phyloP scores from a whole-genome alignment of 768 basidiomycete genomes.

The Tulasnella sp. region DNA sequence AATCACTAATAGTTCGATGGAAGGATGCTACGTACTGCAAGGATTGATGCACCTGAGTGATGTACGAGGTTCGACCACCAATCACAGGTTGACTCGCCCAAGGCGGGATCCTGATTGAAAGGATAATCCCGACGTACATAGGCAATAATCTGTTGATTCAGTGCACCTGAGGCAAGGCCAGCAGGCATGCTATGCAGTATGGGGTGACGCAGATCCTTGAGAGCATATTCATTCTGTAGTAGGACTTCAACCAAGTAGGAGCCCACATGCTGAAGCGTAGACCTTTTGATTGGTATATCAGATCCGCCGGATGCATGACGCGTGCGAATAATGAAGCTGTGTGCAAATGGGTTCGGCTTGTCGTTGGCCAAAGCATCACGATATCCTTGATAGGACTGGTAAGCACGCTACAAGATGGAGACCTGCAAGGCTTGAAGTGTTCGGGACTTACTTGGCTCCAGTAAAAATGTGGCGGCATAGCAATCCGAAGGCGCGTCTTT shows the following conservation, averaged over 20 bases:
- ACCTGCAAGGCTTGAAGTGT: not conserved
- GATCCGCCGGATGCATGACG: conserved; percentile 18
- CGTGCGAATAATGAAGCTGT: conserved; percentile 22
- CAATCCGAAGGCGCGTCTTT: conserved; percentile 26
- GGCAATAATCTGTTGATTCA: conserved; percentile 18
- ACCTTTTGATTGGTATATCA: conserved; percentile 24
- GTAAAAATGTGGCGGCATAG: conserved; percentile 28
- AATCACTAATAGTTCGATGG: no score
- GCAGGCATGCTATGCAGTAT: conserved; percentile 15
- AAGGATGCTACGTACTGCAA: conserved; percentile 25
- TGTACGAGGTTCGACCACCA: conserved; percentile 16
- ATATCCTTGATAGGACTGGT: not conserved
- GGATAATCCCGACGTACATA: conserved; percentile 20
- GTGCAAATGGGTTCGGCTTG: conserved; percentile 25
- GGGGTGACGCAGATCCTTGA: conserved; percentile 13
- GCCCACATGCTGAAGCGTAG: conserved; percentile 23
- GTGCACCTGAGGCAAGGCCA: conserved; percentile 14
- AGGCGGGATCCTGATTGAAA: conserved; percentile 16
- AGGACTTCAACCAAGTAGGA: conserved; percentile 5
- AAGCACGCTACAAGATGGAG: conserved; percentile 18
- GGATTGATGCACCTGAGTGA: conserved; percentile 23
- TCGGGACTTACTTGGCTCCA: conserved; percentile 27
- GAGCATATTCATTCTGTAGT: not conserved
- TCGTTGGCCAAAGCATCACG: conserved; percentile 24
- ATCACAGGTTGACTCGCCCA: not conserved